Evolutionary conservation across 768 basidiomycete species (phyloP).

Genomic region (Clitopilus hobsonii): DNA sequence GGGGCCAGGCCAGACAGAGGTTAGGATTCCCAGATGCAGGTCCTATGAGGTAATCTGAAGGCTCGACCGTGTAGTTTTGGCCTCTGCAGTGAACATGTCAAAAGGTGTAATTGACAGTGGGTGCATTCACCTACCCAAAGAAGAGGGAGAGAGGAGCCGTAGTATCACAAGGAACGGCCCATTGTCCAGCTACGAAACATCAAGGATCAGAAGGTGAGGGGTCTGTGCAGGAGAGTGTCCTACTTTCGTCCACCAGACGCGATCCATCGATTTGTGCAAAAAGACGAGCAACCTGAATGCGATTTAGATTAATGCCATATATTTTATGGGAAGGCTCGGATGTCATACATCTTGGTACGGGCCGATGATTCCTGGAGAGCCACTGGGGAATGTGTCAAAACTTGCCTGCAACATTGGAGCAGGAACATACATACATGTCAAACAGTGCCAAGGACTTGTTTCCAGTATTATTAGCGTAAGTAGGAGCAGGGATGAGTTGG

Average conservation of each 20-base stretch:
- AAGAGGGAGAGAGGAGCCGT: constrained; percentile 55
- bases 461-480: constrained; percentile 52
- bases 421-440: constrained; percentile 54
- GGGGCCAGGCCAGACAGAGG: constrained; percentile 74
- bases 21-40: constrained; percentile 58
- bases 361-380: constrained; percentile 67
- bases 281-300: constrained; percentile 63
- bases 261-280: constrained; percentile 57
- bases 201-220: not conserved
- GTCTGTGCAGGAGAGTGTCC: constrained; percentile 10
- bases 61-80: constrained; percentile 57
- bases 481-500: constrained; percentile 48
- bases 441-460: constrained; percentile 64
- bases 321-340: not conserved
- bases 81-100: constrained; percentile 23
- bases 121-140: constrained; percentile 49
- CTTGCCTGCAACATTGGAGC: not conserved
- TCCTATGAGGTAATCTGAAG: constrained; percentile 76
- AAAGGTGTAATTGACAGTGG: not conserved
- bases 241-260: constrained; percentile 63
- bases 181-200: constrained; percentile 48
- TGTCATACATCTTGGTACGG: constrained; percentile 68
- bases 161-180: constrained; percentile 72
- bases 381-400: constrained; percentile 36
- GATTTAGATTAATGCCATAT: constrained; percentile 6